A percentile compares a stretch with the other conserved stretches of the same genome.
These are phyloP conservation scores for Beauveria sp. DNA, from an alignment of 2,329 filamentous ascomycete species.

Conservation along the genomic window DNA sequence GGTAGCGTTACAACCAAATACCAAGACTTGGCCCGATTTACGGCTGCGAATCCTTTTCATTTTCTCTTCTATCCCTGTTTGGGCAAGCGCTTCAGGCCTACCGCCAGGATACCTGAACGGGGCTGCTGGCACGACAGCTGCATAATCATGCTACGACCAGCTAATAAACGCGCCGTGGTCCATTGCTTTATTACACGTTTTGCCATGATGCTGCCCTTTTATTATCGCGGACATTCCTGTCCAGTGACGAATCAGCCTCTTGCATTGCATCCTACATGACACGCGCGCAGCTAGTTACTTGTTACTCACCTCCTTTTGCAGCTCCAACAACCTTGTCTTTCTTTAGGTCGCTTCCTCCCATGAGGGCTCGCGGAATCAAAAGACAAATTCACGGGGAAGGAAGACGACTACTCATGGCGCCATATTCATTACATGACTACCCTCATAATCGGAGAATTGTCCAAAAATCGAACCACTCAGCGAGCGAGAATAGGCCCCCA, in stretches of 20 bases:
- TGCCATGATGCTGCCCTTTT: background rate
- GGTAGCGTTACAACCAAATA: background rate
- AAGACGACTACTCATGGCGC: too few relatives aligned
- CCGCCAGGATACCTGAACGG: background rate
- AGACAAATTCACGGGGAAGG: too few relatives aligned
- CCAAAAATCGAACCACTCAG: background rate
- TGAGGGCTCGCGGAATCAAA: too few relatives aligned
- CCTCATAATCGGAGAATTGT: background rate
- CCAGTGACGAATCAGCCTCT: background rate
- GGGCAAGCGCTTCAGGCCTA: background rate
- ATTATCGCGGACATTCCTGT: too few relatives aligned
- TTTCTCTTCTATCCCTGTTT: background rate
- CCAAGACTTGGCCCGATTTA: constrained; percentile 10
- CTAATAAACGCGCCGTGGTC: background rate
- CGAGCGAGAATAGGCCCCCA: background rate
- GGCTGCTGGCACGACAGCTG: background rate
- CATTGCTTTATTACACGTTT: background rate
- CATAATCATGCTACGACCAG: too few relatives aligned
- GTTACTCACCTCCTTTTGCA: background rate
- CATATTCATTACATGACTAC: background rate
- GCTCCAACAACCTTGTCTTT: background rate
- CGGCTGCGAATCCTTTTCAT: background rate
- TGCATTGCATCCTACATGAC: background rate
- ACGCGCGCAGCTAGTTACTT: background rate
- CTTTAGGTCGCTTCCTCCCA: too few relatives aligned